phyloP scores from a whole-genome alignment of 495 filamentous ascomycete species.

The Penicillium maclennaniae region DNA sequence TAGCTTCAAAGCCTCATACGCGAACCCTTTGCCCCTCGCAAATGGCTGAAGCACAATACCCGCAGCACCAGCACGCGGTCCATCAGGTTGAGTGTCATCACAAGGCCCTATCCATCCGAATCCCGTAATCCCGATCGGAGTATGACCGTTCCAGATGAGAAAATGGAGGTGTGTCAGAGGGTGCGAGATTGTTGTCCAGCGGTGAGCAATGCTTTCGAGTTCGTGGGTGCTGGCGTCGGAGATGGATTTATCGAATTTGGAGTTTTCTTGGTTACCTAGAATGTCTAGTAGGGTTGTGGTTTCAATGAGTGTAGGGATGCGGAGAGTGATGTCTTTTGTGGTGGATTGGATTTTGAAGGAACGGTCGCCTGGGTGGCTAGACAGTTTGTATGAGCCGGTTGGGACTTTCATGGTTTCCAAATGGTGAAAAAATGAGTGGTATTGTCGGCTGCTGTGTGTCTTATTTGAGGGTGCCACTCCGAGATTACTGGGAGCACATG shows the following conservation, averaged over 20 bases:
- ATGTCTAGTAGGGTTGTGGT: neutral
- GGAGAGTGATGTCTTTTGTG: neutral
- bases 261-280: conserved; percentile 6
- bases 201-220: neutral
- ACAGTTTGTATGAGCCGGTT: neutral
- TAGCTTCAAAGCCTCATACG: neutral
- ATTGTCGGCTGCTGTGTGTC: too few species aligned
- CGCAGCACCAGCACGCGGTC: neutral
- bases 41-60: neutral
- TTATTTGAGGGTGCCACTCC: too few species aligned
- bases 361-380: neutral
- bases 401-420: too few species aligned
- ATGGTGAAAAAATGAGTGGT: too few species aligned
- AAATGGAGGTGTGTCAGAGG: conserved; percentile 1
- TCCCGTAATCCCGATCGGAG: conserved; percentile 4
- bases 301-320: neutral
- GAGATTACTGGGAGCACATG: too few species aligned
- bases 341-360: neutral
- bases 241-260: conserved; percentile 9
- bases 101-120: conserved; percentile 6
- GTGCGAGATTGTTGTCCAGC: conserved; percentile 2
- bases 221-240: neutral
- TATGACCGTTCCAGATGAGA: neutral
- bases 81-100: neutral
- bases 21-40: neutral